Conservation (phyloP, 768 basidiomycete species). For the Boletus subcaerulescens region DNA sequence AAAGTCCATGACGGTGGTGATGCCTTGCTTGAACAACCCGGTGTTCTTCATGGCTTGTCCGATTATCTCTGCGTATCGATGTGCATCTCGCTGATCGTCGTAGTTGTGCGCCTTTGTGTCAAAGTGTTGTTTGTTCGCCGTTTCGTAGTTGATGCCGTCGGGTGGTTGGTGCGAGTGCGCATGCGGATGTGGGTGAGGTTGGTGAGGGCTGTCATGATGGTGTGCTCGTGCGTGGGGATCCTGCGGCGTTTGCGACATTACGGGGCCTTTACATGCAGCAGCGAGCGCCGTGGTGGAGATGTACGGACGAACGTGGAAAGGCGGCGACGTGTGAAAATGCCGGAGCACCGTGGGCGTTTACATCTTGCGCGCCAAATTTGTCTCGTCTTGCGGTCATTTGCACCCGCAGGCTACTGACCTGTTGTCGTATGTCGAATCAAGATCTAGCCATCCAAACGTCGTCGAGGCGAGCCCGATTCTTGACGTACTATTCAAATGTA, state of each 20-base stretch:
- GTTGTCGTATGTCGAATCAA: neutral
- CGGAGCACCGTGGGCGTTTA: too few species aligned
- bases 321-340: too few species aligned
- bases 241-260: neutral
- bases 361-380: too few species aligned
- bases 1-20: conserved; percentile 65
- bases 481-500: too few species aligned
- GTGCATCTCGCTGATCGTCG: conserved; percentile 20
- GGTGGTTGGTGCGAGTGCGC: neutral
- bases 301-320: too few species aligned
- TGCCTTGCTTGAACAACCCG: conserved; percentile 51
- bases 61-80: conserved; percentile 20
- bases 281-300: too few species aligned
- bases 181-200: neutral
- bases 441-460: neutral
- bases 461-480: neutral
- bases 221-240: neutral
- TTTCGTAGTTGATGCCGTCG: conserved; percentile 9
- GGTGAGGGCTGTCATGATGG: neutral
- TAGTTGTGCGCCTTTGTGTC: conserved; percentile 24
- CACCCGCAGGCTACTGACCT: too few species aligned
- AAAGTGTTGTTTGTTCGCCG: conserved; percentile 28
- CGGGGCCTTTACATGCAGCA: too few species aligned
- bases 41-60: conserved; percentile 29
- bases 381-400: too few species aligned